phyloP scores from a whole-genome alignment of 768 basidiomycete genomes.

The Symmetrospora coprosmae region DNA sequence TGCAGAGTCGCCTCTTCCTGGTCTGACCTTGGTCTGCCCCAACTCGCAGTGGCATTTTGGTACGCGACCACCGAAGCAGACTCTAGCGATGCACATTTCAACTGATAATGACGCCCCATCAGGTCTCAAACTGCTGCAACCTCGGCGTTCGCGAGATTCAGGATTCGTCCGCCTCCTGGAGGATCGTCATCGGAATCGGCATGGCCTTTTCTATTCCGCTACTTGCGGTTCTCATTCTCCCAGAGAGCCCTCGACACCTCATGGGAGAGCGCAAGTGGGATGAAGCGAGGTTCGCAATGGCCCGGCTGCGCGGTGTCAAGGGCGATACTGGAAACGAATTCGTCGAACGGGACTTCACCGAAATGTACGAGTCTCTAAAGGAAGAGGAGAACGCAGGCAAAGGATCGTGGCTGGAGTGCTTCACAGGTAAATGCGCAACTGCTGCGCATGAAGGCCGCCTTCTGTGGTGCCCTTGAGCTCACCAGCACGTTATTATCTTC shows the following conservation, averaged over 20 bases:
- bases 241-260: no score
- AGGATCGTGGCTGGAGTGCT: constrained; percentile 56
- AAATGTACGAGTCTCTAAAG: constrained; percentile 46
- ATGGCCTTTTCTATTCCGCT: constrained; percentile 50
- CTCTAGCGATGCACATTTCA: no score
- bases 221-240: constrained; percentile 54
- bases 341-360: constrained; percentile 38
- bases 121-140: constrained; percentile 48
- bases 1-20: no score
- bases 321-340: constrained; percentile 25
- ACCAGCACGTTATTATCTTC: no score
- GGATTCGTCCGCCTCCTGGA: constrained; percentile 47
- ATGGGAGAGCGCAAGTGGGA: no score
- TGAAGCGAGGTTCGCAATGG: constrained; percentile 43
- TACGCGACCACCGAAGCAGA: no score
- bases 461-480: no score
- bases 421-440: constrained; percentile 43
- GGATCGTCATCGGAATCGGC: constrained; percentile 48
- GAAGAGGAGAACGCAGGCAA: constrained; percentile 40
- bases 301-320: constrained; percentile 20
- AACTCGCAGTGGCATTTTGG: background rate
- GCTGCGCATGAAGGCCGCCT: no score
- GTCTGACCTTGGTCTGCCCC: constrained; percentile 23
- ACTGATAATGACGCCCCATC: no score
- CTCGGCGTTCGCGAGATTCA: constrained; percentile 48